Conservation (phyloP, 257 asterid species). For the Lycium barbarum region DNA sequence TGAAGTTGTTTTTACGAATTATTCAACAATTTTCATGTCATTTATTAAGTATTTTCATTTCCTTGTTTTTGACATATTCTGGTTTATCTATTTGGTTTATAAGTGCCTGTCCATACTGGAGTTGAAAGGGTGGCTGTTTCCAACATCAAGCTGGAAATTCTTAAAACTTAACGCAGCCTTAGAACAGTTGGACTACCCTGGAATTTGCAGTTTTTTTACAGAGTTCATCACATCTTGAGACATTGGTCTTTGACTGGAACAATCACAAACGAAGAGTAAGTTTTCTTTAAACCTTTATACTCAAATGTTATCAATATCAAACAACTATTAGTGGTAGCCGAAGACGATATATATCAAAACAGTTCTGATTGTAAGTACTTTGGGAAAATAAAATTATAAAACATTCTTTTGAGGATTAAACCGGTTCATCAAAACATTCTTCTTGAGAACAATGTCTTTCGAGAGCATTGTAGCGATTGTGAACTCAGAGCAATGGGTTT, state of each 20-base stretch:
- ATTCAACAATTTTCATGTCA: not conserved
- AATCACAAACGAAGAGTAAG: not conserved
- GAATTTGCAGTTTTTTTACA: not conserved
- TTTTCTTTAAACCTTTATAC: not conserved
- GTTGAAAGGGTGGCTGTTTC: not conserved
- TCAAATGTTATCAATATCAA: not conserved
- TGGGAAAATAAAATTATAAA: not conserved
- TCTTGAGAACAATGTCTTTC: conserved; percentile 46
- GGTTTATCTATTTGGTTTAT: not conserved
- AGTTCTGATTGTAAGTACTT: not conserved
- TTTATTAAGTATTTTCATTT: not conserved
- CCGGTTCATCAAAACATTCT: too few relatives aligned
- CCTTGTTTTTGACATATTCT: not conserved
- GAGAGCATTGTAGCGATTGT: conserved; percentile 75
- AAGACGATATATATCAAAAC: not conserved
- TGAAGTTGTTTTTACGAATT: not conserved
- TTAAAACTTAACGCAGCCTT: not conserved
- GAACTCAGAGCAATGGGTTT: conserved; percentile 97
- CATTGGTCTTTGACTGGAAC: not conserved
- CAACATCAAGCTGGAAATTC: conserved; percentile 17
- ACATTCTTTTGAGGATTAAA: not conserved
- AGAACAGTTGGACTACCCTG: not conserved
- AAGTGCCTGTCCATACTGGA: conserved; percentile 19
- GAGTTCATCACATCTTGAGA: not conserved
- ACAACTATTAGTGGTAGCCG: not conserved